Evolutionary conservation across 768 basidiomycete genomes (phyloP).

Genomic region (Amanita subjunquillea): DNA sequence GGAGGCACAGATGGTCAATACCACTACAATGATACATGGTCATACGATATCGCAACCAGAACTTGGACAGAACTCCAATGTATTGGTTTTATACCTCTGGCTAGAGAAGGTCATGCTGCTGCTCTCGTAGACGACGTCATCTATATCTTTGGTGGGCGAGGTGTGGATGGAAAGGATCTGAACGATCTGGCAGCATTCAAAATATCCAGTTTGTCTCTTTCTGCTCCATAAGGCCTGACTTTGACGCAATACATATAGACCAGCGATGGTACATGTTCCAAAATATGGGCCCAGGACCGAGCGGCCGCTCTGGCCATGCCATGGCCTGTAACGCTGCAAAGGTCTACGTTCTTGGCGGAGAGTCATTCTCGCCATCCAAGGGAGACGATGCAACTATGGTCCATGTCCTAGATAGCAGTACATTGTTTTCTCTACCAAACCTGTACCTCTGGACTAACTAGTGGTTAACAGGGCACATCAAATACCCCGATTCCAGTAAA

Average conservation of each 20-base stretch:
- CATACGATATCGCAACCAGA: conserved; percentile 71
- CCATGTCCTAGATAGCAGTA: conserved; percentile 90
- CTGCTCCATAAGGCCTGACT: conserved; percentile 6
- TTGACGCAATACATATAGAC: conserved; percentile 36
- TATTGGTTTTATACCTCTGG: conserved; percentile 93
- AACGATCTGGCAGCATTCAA: conserved; percentile 95
- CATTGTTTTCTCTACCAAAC: conserved; percentile 2
- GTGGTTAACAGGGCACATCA: conserved; percentile 65
- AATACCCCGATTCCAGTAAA: conserved; percentile 67
- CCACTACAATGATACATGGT: conserved; percentile 99
- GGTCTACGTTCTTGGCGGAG: conserved; percentile 92
- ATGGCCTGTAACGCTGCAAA: conserved; percentile 88
- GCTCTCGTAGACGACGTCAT: conserved; percentile 95
- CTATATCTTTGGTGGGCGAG: conserved; percentile 94
- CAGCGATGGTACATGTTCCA: conserved; percentile 99
- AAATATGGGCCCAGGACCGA: conserved; percentile 96
- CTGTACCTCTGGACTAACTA: neutral
- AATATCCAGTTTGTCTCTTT: conserved; percentile 69
- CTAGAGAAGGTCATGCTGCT: conserved; percentile 93
- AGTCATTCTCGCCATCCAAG: conserved; percentile 66
- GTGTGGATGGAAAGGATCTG: conserved; percentile 94
- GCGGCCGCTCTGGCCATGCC: conserved; percentile 91
- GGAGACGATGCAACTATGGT: conserved; percentile 73
- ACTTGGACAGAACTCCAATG: conserved; percentile 90
- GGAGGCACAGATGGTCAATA: conserved; percentile 98